Percentiles rank a stretch among this genome's conserved stretches.
Conservation (phyloP, 352 stramenopile species). For the Blastocystis sp. region DNA sequence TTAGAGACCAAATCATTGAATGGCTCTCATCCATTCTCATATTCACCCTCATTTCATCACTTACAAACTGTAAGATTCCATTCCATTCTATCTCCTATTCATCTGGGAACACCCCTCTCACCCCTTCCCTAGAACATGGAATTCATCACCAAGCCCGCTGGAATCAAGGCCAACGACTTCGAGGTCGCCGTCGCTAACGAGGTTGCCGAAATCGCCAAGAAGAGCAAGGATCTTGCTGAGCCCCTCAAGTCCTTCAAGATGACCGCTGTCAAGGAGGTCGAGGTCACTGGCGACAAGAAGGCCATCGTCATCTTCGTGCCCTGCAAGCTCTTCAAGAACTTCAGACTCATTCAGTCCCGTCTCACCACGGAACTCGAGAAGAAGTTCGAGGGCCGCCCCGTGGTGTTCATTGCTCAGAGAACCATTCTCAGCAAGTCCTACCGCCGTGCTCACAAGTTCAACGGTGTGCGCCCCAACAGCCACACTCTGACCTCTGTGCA, state of each 20-base stretch:
- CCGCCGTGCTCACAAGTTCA: conserved; percentile 88
- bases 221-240: conserved; percentile 63
- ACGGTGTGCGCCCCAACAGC: conserved; percentile 87
- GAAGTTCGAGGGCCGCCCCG: conserved; percentile 96
- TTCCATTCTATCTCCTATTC: neutral
- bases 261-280: conserved; percentile 92
- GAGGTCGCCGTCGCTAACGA: conserved; percentile 55
- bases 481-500: conserved; percentile 96
- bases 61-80: conserved; percentile 4
- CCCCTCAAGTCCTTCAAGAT: conserved; percentile 64
- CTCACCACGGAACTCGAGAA: conserved; percentile 98
- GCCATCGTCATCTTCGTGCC: conserved; percentile 98
- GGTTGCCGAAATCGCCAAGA: conserved; percentile 61
- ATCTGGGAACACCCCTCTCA: neutral
- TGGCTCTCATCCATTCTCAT: conserved; percentile 29
- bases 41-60: conserved; percentile 50
- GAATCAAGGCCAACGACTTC: conserved; percentile 38
- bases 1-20: conserved; percentile 17
- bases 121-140: conserved; percentile 49
- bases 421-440: conserved; percentile 97
- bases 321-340: conserved; percentile 91
- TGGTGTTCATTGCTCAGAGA: conserved; percentile 96
- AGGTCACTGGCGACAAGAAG: conserved; percentile 87
- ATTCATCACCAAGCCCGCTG: conserved; percentile 55
- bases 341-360: conserved; percentile 96